Percentiles rank a stretch among this genome's conserved stretches.
These are phyloP conservation scores for Umbelopsis ramanniana DNA, from an alignment of 192 early-diverging fungal genomes.

Conservation along the genomic window DNA sequence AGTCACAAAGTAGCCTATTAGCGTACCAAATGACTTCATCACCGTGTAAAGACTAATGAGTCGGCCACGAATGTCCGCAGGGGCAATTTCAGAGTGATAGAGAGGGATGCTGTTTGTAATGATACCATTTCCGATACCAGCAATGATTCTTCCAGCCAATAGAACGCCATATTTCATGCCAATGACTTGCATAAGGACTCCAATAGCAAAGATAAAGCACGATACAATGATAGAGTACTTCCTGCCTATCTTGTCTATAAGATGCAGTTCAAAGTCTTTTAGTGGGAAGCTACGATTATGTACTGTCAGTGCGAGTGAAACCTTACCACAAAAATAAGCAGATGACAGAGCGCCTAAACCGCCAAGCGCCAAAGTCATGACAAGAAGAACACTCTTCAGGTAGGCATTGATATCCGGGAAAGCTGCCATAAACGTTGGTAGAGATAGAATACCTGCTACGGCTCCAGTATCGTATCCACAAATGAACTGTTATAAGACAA, in stretches of 20 bases:
- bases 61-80: conserved; percentile 84
- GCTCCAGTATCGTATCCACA: conserved; percentile 26
- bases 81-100: conserved; percentile 59
- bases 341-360: conserved; percentile 23
- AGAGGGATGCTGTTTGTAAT: conserved; percentile 39
- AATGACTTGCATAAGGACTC: conserved; percentile 50
- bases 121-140: conserved; percentile 46
- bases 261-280: not conserved
- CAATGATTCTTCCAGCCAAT: conserved; percentile 56
- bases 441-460: conserved; percentile 30
- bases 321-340: conserved; percentile 15
- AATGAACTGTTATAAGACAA: not conserved
- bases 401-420: conserved; percentile 17
- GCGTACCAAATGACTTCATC: conserved; percentile 85
- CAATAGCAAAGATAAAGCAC: conserved; percentile 65
- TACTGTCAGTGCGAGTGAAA: not conserved
- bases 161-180: conserved; percentile 41
- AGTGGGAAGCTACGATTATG: not conserved
- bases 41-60: conserved; percentile 85
- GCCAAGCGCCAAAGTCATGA: conserved; percentile 24
- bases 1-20: conserved; percentile 58
- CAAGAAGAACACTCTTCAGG: conserved; percentile 24
- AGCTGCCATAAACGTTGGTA: conserved; percentile 20
- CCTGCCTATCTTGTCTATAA: conserved; percentile 57
- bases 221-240: conserved; percentile 63